A percentile compares a stretch with the other conserved stretches of the same genome.
These are phyloP conservation scores for Chamaecyparis obtusa DNA, from an alignment of 75 land plant species.

Conservation along the genomic window DNA sequence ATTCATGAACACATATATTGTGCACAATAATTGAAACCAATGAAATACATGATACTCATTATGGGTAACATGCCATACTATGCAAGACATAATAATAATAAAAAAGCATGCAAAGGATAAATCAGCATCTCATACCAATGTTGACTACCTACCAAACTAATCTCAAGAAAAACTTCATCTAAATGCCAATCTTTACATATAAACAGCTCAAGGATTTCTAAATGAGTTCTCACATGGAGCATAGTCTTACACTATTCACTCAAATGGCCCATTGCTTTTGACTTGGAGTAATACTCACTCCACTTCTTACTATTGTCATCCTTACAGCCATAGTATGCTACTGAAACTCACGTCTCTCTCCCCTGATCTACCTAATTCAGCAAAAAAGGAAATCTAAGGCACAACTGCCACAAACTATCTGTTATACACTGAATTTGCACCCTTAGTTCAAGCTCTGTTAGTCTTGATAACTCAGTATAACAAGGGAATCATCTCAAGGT, in stretches of 20 bases:
- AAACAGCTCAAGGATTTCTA: neutral
- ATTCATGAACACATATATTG: neutral
- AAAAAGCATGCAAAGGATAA: neutral
- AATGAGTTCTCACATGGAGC: neutral
- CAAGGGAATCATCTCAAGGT: no score
- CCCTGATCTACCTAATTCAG: neutral
- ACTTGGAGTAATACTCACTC: neutral
- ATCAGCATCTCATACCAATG: neutral
- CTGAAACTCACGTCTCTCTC: neutral
- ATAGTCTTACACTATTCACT: neutral
- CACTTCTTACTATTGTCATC: neutral
- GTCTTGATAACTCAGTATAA: no score
- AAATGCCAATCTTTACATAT: neutral
- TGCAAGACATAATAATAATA: neutral
- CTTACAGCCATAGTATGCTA: neutral
- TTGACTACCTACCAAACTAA: neutral
- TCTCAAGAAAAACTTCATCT: neutral
- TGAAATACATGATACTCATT: neutral
- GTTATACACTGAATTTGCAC: no score
- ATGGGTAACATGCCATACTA: neutral
- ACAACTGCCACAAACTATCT: neutral
- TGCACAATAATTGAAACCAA: neutral
- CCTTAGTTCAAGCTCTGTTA: no score
- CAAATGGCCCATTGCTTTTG: neutral
- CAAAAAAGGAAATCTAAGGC: neutral